These are phyloP conservation scores for Bipolaris gigantea DNA, from an alignment of 2,329 filamentous ascomycete genomes.

Conservation along the genomic window DNA sequence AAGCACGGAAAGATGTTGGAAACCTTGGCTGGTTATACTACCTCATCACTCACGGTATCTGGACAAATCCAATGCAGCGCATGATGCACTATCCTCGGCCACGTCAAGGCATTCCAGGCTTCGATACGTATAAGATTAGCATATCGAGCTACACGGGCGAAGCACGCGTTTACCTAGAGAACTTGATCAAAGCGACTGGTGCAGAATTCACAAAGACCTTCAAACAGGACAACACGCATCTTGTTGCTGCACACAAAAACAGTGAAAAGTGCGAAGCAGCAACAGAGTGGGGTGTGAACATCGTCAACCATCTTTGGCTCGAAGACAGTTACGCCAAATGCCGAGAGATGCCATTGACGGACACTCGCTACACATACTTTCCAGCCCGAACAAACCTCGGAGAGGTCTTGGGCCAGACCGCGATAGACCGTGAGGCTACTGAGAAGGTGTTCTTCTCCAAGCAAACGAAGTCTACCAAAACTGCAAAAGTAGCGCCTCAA, in stretches of 20 bases:
- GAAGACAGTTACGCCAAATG: conserved; percentile 96
- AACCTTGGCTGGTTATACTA: conserved; percentile 94
- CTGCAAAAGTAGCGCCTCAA: conserved; percentile 23
- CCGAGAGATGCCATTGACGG: conserved; percentile 70
- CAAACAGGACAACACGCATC: conserved; percentile 92
- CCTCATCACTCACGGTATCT: conserved; percentile 83
- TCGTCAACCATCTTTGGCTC: conserved; percentile 94
- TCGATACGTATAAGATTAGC: conserved; percentile 75
- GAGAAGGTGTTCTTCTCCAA: conserved; percentile 67
- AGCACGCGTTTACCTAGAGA: conserved; percentile 89
- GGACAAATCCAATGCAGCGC: conserved; percentile 80
- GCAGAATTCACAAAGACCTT: conserved; percentile 93
- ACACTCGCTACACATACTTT: conserved; percentile 80
- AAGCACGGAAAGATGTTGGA: conserved; percentile 78
- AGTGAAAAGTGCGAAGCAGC: conserved; percentile 95
- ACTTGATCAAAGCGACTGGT: conserved; percentile 80
- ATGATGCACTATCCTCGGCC: conserved; percentile 90
- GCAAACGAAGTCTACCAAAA: conserved; percentile 27
- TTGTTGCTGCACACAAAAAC: conserved; percentile 84
- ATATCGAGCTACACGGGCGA: conserved; percentile 97
- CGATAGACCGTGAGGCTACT: conserved; percentile 70
- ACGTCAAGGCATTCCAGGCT: conserved; percentile 74
- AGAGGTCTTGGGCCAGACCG: conserved; percentile 88
- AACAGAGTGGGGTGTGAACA: conserved; percentile 85
- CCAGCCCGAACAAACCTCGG: conserved; percentile 87